Evolutionary conservation across 371 early-diverging fungal genomes (phyloP), one percentile per base, ranked within the genome.

Genomic region (Modicella reniformis): DNA sequence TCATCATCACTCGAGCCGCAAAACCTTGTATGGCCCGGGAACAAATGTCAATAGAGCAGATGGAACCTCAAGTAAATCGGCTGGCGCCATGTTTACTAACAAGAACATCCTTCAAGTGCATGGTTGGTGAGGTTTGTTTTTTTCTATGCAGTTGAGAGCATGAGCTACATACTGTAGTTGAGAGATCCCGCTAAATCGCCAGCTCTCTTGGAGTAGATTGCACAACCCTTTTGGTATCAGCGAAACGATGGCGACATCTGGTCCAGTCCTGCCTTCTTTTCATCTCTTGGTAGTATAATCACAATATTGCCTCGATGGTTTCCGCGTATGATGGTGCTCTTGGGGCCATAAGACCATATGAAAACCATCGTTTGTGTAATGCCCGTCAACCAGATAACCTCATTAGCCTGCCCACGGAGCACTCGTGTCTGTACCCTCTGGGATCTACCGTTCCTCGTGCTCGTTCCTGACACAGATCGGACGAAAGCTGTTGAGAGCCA

Each of bases 21-120:
- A 58, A 33, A 30, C 59, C 41, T 53, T 53, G 53, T 9, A 47
- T 44, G 44, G 19, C 26, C 34, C 32, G 59, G 54, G 54, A 54
- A 44, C 37, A 37, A 6, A 13, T 37, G 6, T 6, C 8, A 37
- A 37, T 13, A 6, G 37, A 37, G 37, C n/a, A n/a, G n/a, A n/a
- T 6, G 37, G 37, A 13, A 13, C 37, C 37, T 37, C 37, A 6
- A 37, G 37, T 13, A 19, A 19, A 17, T 44, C 44, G 44, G 44
- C 17, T 3, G 44, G 44, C 44, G 44, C 44, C 44, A 44, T 5
- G 12, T 5, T 37, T 44, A 17, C 12, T 17, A n/a, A 44, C 17
- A 17, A 10, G 44, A 19, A 44, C 44, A 44, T 44, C 19, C 44
- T 44, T 44, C 17, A 44, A 19, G 37, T 5, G 5, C 12, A 12